A percentile compares a stretch with the other conserved stretches of the same genome.
Evolutionary conservation across 371 early-diverging fungal genomes (phyloP).

Genomic region (Mortierella sp.): DNA sequence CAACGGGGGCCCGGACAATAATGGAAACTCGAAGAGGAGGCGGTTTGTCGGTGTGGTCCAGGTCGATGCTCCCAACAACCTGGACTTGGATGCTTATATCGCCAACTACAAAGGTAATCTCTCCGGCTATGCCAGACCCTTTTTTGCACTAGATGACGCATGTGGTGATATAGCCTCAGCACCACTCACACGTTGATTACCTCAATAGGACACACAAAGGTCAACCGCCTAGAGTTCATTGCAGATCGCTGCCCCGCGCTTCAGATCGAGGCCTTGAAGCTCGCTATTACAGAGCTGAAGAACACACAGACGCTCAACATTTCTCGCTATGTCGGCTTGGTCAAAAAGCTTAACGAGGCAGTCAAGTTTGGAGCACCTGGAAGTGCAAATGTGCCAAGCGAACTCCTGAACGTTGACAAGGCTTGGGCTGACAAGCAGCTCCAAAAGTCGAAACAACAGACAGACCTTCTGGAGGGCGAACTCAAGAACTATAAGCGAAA

Average conservation of each 20-base stretch:
- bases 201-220: constrained; percentile 69
- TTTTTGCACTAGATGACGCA: too few species aligned
- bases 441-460: constrained; percentile 55
- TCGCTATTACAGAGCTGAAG: constrained; percentile 69
- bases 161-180: too few species aligned
- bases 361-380: constrained; percentile 45
- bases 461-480: constrained; percentile 77
- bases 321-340: constrained; percentile 59
- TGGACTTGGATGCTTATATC: constrained; percentile 79
- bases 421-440: constrained; percentile 74
- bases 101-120: constrained; percentile 70
- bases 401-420: constrained; percentile 52
- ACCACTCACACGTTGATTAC: too few species aligned
- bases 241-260: constrained; percentile 78
- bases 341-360: constrained; percentile 64
- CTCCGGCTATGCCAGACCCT: too few species aligned
- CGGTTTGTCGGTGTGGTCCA: constrained; percentile 53
- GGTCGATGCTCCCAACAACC: constrained; percentile 60
- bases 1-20: constrained; percentile 14
- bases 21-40: constrained; percentile 53
- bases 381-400: constrained; percentile 23
- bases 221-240: constrained; percentile 80
- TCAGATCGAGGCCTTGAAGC: constrained; percentile 70
- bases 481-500: constrained; percentile 78
- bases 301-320: constrained; percentile 63